These are phyloP conservation scores for Starmerella floricola DNA, from an alignment of 805 yeast species.

Conservation along the genomic window DNA sequence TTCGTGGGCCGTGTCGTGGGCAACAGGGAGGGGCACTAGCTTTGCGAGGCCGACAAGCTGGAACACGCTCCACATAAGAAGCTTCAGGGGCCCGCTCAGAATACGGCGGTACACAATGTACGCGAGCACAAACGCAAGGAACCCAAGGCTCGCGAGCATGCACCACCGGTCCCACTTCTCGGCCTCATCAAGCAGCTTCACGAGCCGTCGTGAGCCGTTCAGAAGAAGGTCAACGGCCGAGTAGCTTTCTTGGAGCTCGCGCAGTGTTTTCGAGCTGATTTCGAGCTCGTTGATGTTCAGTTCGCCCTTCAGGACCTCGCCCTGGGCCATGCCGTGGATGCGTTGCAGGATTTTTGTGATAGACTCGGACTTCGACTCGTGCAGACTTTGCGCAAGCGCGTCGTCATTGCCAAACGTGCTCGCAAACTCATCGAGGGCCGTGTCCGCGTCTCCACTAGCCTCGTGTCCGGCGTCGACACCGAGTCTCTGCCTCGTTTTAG, in stretches of 20 bases:
- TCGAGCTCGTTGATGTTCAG: slow-evolving; percentile 32
- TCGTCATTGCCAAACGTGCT: too few species aligned
- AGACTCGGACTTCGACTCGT: slow-evolving; percentile 22
- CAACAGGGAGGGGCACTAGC: slow-evolving; percentile 2
- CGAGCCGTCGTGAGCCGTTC: slow-evolving; percentile 29
- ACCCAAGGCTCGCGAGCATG: slow-evolving; percentile 31
- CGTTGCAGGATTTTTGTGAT: slow-evolving; percentile 27
- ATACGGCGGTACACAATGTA: slow-evolving; percentile 33
- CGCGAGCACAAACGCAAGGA: slow-evolving; percentile 28
- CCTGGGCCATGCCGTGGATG: slow-evolving; percentile 30
- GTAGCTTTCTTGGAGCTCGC: slow-evolving; percentile 29
- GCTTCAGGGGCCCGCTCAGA: slow-evolving; percentile 28
- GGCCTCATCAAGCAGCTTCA: slow-evolving; percentile 31
- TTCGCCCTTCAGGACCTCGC: slow-evolving; percentile 30
- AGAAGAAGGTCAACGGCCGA: slow-evolving; percentile 30
- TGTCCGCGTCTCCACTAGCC: neutral
- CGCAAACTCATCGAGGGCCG: too few species aligned
- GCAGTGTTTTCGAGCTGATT: slow-evolving; percentile 27
- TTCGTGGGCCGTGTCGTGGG: too few species aligned
- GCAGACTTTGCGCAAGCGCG: slow-evolving; percentile 8
- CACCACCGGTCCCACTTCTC: slow-evolving; percentile 31
- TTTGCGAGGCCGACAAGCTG: slow-evolving; percentile 18
- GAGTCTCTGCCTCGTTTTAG: neutral
- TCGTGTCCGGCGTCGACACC: neutral
- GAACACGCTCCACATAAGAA: slow-evolving; percentile 26